Conservation (phyloP, 2,329 filamentous ascomycete species). For the Lachnum nothofagi region DNA sequence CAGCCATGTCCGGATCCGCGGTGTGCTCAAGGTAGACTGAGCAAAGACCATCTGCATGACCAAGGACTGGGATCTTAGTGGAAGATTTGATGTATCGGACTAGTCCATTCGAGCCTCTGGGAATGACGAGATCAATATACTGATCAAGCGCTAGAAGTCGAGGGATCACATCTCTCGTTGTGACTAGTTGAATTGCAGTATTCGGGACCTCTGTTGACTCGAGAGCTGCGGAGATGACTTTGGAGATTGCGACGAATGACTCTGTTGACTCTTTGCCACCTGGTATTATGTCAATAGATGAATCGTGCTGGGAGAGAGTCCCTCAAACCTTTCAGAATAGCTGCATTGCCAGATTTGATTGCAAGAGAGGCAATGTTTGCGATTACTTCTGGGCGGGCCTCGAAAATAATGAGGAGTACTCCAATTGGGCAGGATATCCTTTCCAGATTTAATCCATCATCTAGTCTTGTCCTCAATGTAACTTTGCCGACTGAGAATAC, state of each 20-base stretch:
- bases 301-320: not conserved
- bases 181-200: conserved; percentile 86
- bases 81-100: conserved; percentile 73
- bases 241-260: conserved; percentile 89
- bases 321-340: conserved; percentile 75
- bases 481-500: conserved; percentile 66
- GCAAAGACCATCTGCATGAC: conserved; percentile 92
- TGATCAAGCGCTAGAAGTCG: conserved; percentile 80
- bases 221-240: conserved; percentile 75
- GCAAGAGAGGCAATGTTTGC: conserved; percentile 95
- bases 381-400: conserved; percentile 95
- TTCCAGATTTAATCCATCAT: conserved; percentile 79
- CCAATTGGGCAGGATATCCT: conserved; percentile 91
- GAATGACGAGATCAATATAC: conserved; percentile 92
- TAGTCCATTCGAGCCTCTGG: conserved; percentile 49
- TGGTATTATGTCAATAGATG: conserved; percentile 30
- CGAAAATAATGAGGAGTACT: conserved; percentile 96
- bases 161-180: conserved; percentile 83
- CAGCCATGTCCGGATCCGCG: conserved; percentile 67
- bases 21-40: conserved; percentile 77
- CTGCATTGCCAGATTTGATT: conserved; percentile 95
- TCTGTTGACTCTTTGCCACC: conserved; percentile 91
- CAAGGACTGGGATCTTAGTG: conserved; percentile 91
- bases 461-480: conserved; percentile 76
- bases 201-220: conserved; percentile 70